Evolutionary conservation across 2,329 filamentous ascomycete species (phyloP).

Genomic region (Fusarium tricinctum): DNA sequence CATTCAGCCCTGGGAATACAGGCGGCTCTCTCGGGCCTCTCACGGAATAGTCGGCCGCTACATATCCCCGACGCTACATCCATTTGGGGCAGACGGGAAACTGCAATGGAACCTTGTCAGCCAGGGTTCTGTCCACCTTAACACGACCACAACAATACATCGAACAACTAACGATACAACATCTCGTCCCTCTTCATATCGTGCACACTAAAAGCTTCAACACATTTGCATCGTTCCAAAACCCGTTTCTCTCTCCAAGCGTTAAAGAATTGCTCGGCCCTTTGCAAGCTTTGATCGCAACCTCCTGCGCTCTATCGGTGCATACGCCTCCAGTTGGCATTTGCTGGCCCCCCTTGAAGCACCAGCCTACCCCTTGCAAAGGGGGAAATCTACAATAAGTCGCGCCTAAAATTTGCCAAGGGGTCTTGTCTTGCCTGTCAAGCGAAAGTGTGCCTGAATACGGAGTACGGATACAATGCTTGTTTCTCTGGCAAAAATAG

Average conservation of each 20-base stretch:
- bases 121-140: slow-evolving; percentile 13
- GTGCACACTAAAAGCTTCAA: slow-evolving; percentile 1
- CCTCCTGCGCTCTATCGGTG: slow-evolving; percentile 17
- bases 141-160: slow-evolving; percentile 3
- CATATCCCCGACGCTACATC: slow-evolving; percentile 32
- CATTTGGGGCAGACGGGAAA: slow-evolving; percentile 20
- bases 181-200: neutral
- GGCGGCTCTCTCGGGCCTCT: slow-evolving; percentile 34
- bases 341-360: slow-evolving; percentile 45
- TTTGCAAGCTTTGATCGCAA: slow-evolving; percentile 22
- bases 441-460: slow-evolving; percentile 12
- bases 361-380: slow-evolving; percentile 43
- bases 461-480: neutral
- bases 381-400: slow-evolving; percentile 35
- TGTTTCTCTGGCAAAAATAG: slow-evolving; percentile 12
- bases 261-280: slow-evolving; percentile 6
- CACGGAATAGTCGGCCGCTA: slow-evolving; percentile 32
- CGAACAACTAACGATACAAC: neutral
- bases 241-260: neutral
- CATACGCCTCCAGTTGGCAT: slow-evolving; percentile 42
- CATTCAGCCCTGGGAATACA: slow-evolving; percentile 39
- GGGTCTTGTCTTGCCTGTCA: slow-evolving; percentile 8
- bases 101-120: slow-evolving; percentile 31
- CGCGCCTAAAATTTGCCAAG: slow-evolving; percentile 42
- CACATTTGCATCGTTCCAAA: slow-evolving; percentile 1